These are phyloP conservation scores for Nigrospora osmanthi DNA, from an alignment of 2,329 filamentous ascomycete genomes.

Conservation along the genomic window DNA sequence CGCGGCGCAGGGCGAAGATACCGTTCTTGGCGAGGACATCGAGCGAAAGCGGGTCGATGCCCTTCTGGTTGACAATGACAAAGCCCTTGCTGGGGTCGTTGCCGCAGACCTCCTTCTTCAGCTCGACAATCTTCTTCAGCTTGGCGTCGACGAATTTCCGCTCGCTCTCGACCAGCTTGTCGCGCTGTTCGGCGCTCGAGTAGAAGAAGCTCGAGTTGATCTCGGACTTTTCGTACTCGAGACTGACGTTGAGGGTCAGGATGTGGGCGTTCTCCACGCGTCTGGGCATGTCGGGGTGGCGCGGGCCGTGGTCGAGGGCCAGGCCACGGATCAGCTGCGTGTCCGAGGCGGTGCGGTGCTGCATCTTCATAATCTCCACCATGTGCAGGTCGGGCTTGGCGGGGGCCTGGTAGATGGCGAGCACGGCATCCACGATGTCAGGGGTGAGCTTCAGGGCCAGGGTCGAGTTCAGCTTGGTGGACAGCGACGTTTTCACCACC, in stretches of 20 bases:
- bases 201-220: constrained; percentile 99
- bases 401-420: constrained; percentile 84
- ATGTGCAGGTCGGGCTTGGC: constrained; percentile 96
- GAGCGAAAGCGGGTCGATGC: constrained; percentile 91
- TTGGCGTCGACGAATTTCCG: constrained; percentile 93
- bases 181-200: constrained; percentile 89
- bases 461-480: constrained; percentile 86
- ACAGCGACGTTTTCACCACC: constrained; percentile 87
- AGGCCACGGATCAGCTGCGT: constrained; percentile 92
- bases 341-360: constrained; percentile 91
- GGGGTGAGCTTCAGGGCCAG: constrained; percentile 89
- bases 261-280: constrained; percentile 92
- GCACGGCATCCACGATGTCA: constrained; percentile 91
- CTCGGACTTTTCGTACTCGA: constrained; percentile 98
- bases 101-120: constrained; percentile 97
- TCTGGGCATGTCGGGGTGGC: constrained; percentile 98
- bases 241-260: constrained; percentile 87
- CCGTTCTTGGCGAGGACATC: constrained; percentile 98
- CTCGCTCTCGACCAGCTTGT: constrained; percentile 97
- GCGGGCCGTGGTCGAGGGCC: constrained; percentile 87
- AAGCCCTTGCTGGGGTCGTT: constrained; percentile 91
- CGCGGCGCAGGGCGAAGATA: constrained; percentile 86
- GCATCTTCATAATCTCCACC: constrained; percentile 99
- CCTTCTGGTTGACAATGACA: constrained; percentile 98
- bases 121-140: constrained; percentile 91